Evolutionary conservation across 2,329 filamentous ascomycete species (phyloP), one percentile per base, ranked within the genome.

Genomic region (Talaromyces funiculosus): DNA sequence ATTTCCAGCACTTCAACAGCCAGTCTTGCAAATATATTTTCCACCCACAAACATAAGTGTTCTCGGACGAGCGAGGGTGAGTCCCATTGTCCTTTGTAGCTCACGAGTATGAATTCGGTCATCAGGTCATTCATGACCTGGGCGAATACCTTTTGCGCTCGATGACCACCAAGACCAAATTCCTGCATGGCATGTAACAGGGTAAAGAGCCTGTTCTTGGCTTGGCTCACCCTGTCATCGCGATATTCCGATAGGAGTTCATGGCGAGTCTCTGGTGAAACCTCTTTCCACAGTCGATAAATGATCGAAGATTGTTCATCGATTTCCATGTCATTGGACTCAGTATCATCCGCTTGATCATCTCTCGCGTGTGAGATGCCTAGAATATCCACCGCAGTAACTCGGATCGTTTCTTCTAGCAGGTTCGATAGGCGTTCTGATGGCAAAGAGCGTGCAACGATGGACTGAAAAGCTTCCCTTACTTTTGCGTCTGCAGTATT

Each of bases 21-120:
- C 31, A 84, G 73, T 8, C 81, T 78, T 18, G 78, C 75, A 64
- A 86, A 84, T 2, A 80, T 74, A 55, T 83, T 77, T 49, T 80
- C 75, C 26, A 86, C 72, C 84, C 85, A 88, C 35, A 78, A 69
- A 42, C 77, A 77, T 56, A 87, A 69, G 60, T 81, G 79, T 29
- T 77, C 73, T 10, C 78, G 73, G 4, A 81, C 77, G 10, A 77
- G 73, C 9, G 77, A 76, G 31, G 78, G 79, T 0, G 78, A 74
- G 57, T 77, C 78, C 84, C 84, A 87, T 62, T 84, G 77, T 2
- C 82, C 79, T 47, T 82, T 75, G 66, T 84, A 86, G n/a, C 80
- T 78, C 53, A 81, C 78, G 31, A 76, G 75, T 22, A 87, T 79
- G 64, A 84, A 84, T 12, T 81, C 78, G 43, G 81, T 81, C 64